Evolutionary conservation across 1,284 basidiomycete genomes (phyloP), one percentile per base, ranked within the genome.

Genomic region (Golubevia sp.): DNA sequence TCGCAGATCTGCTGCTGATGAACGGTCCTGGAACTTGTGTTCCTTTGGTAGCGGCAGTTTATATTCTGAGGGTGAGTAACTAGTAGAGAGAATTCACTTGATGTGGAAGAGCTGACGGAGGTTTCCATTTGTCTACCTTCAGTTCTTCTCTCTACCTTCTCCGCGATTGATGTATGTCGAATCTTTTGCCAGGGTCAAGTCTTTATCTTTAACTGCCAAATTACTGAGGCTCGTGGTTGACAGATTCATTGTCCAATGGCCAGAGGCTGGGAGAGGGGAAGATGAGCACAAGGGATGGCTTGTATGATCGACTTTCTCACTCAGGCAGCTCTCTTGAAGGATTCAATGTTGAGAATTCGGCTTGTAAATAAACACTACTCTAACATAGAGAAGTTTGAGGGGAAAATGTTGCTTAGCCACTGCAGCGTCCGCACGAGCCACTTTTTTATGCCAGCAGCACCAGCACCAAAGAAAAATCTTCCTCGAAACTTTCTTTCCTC

Each of bases 21-120:
- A 99, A 99, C 83, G 97, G 97, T 4, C 97, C 97, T 0, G 97
- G 95, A 7, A 98, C 96, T 2, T 96, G 93, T 78, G 89, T 96
- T 34, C 87, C 91, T 1, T 87, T 99, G 18, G 92, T 91, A 58
- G 66, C 88, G 4, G 89, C 92, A 0, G 87, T 89, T 13, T 91
- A 91, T 77, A 70, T 93, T 25, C 90, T 91, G 65, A 88, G 90
- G 82, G 96, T 94, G 74, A 76, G 91, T 85, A 13, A 15, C 13
- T 52, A 54, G 30, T 49, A 48, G 56, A 55, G 56, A 50, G 54
- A 61, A 49, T 64, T 4, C 54, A 13, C 2, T 56, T 70, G 34
- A 2, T 26, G 23, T 3, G 8, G 30, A 11, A 34, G 11, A 11
- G 11, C 30, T 34, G 30, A 34, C 5, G 18, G 25, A 3, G 27